Evolutionary conservation across 2,329 filamentous ascomycete genomes (phyloP), one percentile per base, ranked within the genome.

Genomic region (Helminthosporium solani): DNA sequence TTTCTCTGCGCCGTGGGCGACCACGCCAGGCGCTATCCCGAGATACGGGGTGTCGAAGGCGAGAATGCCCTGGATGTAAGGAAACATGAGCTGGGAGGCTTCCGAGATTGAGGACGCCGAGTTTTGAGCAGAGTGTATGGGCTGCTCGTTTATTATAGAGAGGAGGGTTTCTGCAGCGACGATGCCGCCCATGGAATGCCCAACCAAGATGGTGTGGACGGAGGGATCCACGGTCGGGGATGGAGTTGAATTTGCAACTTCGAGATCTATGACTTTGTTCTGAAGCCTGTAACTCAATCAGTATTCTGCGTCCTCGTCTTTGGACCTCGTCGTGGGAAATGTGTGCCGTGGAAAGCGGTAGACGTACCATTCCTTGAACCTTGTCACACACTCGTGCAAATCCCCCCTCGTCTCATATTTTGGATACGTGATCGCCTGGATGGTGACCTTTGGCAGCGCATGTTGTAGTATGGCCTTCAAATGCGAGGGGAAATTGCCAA

Each of bases 1-100:
- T 33, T 82, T 85, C 75, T 97, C 90, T 5, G 92, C 91, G 49
- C 86, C 84, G 67, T 92, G 87, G 3, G 88, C 88, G n/a, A 94
- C 85, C 1, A 94, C 87, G 20, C 87, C 86, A 0, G 88, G 88
- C 18, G 85, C 82, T 54, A 91, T 90, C 46, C 88, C 87, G 1
- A 94, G 79, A 67, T 88, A 99, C 1, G 94, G 94, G 1, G 94
- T 99, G 72, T 97, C 92, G 67, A 96, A 96, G 40, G 91, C 89
- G 38, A 97, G 80, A 20, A 97, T 82, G 56, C 88, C 92, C 70
- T 92, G 87, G 54, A 97, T 84, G 69, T 90, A 92, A 1, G 92
- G 92, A 67, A 97, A 97, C 86, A 96, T 92, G 67, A 95, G 83
- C 25, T 73, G 71, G 60, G 80, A 85, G 49, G 82, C 73, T 8